phyloP scores from a whole-genome alignment of 2,329 filamentous ascomycete genomes.

The Phaeoacremonium minimum region DNA sequence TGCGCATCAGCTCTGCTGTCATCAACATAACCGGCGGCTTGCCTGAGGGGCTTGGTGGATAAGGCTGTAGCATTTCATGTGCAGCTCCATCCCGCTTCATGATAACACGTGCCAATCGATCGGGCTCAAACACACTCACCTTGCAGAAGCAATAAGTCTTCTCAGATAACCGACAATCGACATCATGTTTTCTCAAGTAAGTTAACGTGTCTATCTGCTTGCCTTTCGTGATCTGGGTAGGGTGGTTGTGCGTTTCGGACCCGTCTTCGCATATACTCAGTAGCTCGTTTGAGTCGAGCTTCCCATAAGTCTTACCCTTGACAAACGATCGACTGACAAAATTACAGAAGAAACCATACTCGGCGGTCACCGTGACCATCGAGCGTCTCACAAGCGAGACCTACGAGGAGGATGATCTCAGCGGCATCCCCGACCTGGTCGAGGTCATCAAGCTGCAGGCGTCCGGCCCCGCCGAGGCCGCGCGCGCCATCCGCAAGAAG shows the following conservation, averaged over 20 bases:
- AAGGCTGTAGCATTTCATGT: no score
- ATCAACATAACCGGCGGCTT: no score
- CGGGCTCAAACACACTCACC: no score
- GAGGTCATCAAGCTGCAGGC: slow-evolving; percentile 89
- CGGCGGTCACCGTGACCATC: slow-evolving; percentile 87
- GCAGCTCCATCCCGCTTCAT: no score
- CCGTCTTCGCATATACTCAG: no score
- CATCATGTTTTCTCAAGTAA: slow-evolving; percentile 11
- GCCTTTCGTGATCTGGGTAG: neutral
- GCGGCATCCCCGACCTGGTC: slow-evolving; percentile 88
- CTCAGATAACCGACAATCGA: no score
- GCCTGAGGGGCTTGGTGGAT: no score
- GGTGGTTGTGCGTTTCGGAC: neutral
- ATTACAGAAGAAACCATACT: slow-evolving; percentile 77
- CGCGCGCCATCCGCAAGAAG: slow-evolving; percentile 92
- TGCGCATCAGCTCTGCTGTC: no score
- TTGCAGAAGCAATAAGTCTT: no score
- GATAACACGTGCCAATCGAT: no score
- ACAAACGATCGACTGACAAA: slow-evolving; percentile 1
- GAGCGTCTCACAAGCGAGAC: slow-evolving; percentile 86
- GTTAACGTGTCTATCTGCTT: neutral
- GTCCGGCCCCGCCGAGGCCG: slow-evolving; percentile 82
- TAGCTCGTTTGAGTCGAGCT: neutral
- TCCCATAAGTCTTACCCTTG: neutral
- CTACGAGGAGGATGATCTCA: slow-evolving; percentile 86